Base-by-base conservation (phyloP, 495 filamentous ascomycete genomes). In the Aspergillus asperescens region DNA sequence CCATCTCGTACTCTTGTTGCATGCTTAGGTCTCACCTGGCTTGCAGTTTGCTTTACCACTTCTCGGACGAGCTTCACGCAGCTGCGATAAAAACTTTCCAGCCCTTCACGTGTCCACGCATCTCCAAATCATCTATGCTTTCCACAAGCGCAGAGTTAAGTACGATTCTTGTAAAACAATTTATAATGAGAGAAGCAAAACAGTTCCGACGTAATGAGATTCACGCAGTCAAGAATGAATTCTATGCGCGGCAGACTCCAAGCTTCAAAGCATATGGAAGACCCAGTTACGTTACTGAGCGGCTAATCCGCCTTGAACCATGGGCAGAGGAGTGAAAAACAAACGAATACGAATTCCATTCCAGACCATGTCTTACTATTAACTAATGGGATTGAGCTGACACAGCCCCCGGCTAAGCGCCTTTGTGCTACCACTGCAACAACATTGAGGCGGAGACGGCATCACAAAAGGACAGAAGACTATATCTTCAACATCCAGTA, bases 291-390 rank as follows among this genome's bases (percentile, higher is more conserved):
- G 41, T 18, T 45, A 34, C 51, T 40, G 23, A 34, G 51, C 51
- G 51, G 51, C 51, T 54, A 54, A 54, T 54, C 34, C 42, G 51
- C 23, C 35, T 39, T 37, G 46, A 54, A 37, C 50, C 51, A 47
- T 47, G 51, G 51, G 29, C 23, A 49, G 46, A 13, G 19, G 13
- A 49, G 32, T 16, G 32, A 52, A 38, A 28, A 19, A n/a, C 13
- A 16, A 46, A 29, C 31, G 40, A 31, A 47, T 8, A 24, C 18
- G 28, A 47, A 32, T 9, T 20, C n/a, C n/a, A n/a, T n/a, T n/a
- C n/a, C 13, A 28, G 24, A 10, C 13, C 18, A 3, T 35, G 15
- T 38, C 35, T 15, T 47, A 35, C 39, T 44, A 52, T 54, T 46
- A 41, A 47, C 47, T 29, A 38, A 29, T 52, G 52, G 52, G 32